Evolutionary conservation across 2,329 filamentous ascomycete genomes (phyloP), one percentile per base, ranked within the genome.

Genomic region (Diplodia seriata): DNA sequence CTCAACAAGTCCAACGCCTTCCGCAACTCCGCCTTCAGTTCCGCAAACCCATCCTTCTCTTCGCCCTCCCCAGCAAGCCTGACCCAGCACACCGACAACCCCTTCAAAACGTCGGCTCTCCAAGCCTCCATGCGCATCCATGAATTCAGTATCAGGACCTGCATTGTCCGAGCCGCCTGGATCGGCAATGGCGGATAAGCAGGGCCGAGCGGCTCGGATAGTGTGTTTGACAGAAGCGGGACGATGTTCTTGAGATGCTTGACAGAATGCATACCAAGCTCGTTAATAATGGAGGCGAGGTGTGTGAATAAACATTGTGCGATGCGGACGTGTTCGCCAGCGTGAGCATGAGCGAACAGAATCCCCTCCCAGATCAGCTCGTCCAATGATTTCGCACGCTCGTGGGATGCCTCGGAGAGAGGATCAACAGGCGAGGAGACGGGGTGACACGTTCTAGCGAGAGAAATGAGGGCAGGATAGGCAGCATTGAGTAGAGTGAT

Each of bases 211-310:
- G 91, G 89, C 73, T 93, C 88, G 2, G 86, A 84, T 65, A 97
- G 81, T 11, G 90, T 85, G 49, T 82, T 81, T 2, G 87, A 87
- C 11, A 92, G 77, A 70, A 94, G 82, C 0, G 91, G 88, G 0
- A 97, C 76, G 8, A 94, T 78, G 55, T 88, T 86, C 83, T 89
- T 87, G 1, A 93, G 79, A 76, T 94, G 89, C 73, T 90, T 91
- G 33, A 89, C 85, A 1, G 86, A 81, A 69, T 87, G 81, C 64
- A 93, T 82, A 50, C 87, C 87, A 74, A 93, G 80, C 15, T 81
- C 82, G 5, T 81, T 73, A 5, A 92, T 75, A 15, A 91, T 75
- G 11, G 76, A 71, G 1, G 76, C 71, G 3, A 87, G 79, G 53
- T 87, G 81, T 0, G 76, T 73, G 71, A 90, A 81, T 3, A 94